These are phyloP conservation scores for Lenwebbia sp. DNA, from an alignment of 345 rosid species.

Conservation along the genomic window DNA sequence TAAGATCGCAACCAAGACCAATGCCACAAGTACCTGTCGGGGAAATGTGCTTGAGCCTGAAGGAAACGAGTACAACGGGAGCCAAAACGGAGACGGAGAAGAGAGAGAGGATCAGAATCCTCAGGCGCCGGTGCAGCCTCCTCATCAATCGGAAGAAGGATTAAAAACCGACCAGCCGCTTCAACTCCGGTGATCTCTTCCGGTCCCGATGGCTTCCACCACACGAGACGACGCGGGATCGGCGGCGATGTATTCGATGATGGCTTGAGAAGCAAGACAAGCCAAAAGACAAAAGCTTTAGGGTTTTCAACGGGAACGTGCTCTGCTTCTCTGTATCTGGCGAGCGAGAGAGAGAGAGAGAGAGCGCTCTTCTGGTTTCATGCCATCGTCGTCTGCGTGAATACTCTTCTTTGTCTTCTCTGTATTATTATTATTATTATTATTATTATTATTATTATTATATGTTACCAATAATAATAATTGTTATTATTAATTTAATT, in stretches of 20 bases:
- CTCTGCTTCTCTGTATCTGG: background rate
- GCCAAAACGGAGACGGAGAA: slow-evolving; percentile 62
- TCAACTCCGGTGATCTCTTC: background rate
- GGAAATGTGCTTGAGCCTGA: slow-evolving; percentile 37
- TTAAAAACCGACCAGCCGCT: background rate
- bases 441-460: background rate
- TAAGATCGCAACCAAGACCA: background rate
- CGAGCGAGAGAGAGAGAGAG: background rate
- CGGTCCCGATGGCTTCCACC: background rate
- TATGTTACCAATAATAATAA: background rate
- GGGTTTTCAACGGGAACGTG: background rate
- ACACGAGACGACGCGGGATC: background rate
- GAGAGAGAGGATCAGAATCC: slow-evolving; percentile 70
- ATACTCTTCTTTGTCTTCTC: background rate
- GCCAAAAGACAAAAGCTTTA: background rate
- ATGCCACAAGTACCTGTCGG: slow-evolving; percentile 25
- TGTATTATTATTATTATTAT: background rate
- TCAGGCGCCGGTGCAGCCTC: slow-evolving; percentile 61
- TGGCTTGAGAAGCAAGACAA: background rate
- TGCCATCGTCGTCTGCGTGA: background rate
- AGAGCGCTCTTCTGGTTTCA: background rate
- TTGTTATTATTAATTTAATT: background rate
- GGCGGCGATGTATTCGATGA: background rate
- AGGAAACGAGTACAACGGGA: slow-evolving; percentile 59
- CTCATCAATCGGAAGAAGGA: slow-evolving; percentile 33